Evolutionary conservation across 805 yeast genomes (phyloP), one percentile per base, ranked within the genome.

Genomic region (Nakazawaea sp.): DNA sequence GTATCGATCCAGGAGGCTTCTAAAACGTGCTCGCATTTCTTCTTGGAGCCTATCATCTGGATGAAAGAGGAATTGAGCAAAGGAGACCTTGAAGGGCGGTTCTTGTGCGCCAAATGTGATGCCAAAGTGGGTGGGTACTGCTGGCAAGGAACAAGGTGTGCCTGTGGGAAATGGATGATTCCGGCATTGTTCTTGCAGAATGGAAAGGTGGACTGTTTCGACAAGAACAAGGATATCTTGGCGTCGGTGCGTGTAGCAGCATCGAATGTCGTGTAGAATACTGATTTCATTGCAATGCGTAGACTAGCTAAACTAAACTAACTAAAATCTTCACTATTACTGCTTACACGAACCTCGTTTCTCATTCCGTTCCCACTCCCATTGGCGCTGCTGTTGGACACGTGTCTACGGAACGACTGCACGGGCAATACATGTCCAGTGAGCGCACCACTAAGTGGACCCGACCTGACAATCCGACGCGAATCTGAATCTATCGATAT

Each of bases 121-220:
- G 67, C 83, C 12, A 92, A 90, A 60, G 75, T 92, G 2, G 98
- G 98, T 11, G 88, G 86, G 0, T 92, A 88, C 55, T 76, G 80
- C 44, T 92, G 98, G 98, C 84, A 80, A 50, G 98, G 98, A 0
- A 77, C 90, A 2, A 65, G 95, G 49, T 92, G 98, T 57, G 77
- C 92, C 41, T 92, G 98, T 58, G 97, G 97, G 2, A 77, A 75
- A 49, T 92, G 98, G 98, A 80, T 90, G 68, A 72, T 86, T 8
- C 98, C 98, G 0, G 94, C 95, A 1, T 70, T 92, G 42, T 86
- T 84, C 55, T 58, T 92, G 38, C 88, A 80, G 55, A 66, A 78
- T 20, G 81, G 88, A 5, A 84, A 85, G 54, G 90, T 86, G 4
- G 97, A 90, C 53, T 75, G 75, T 42, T 66, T 78, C 36, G 56